Evolutionary conservation across 1,284 basidiomycete genomes (phyloP).

Genomic region (Rugosomyces carneus): DNA sequence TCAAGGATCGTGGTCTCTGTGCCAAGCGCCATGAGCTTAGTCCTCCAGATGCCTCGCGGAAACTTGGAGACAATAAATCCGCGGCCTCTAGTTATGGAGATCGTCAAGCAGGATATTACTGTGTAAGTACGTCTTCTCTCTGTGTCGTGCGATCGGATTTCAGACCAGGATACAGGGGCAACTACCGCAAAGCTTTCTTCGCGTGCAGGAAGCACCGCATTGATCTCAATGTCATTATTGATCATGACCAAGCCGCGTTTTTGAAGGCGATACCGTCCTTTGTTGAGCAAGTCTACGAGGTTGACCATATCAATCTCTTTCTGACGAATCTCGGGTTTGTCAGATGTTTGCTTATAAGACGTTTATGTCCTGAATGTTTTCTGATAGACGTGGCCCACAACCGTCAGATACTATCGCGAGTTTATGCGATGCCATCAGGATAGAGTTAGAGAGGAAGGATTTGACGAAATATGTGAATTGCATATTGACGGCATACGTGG

Average conservation of each 20-base stretch:
- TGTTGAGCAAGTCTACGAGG: conserved; percentile 81
- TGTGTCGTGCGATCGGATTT: conserved; percentile 2
- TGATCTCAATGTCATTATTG: conserved; percentile 85
- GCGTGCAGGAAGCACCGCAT: conserved; percentile 92
- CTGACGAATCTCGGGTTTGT: conserved; percentile 78
- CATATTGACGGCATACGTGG: conserved; percentile 88
- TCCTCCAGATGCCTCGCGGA: conserved; percentile 97
- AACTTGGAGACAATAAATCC: conserved; percentile 97
- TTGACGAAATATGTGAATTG: conserved; percentile 83
- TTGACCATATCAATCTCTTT: conserved; percentile 93
- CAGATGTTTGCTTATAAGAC: neutral
- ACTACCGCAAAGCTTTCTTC: conserved; percentile 83
- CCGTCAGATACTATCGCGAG: conserved; percentile 54
- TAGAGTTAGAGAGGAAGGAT: conserved; percentile 67
- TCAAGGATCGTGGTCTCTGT: conserved; percentile 82
- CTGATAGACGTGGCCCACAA: conserved; percentile 51
- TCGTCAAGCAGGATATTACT: conserved; percentile 70
- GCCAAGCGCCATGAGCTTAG: conserved; percentile 81
- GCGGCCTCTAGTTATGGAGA: conserved; percentile 83
- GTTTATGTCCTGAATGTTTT: neutral
- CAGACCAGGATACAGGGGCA: conserved; percentile 34
- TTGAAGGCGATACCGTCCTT: conserved; percentile 59
- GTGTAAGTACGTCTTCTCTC: conserved; percentile 41
- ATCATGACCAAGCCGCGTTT: conserved; percentile 72
- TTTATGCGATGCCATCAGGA: conserved; percentile 78